Base-by-base conservation (phyloP, 495 filamentous ascomycete species). In the Aspergillus incahuasiensis region DNA sequence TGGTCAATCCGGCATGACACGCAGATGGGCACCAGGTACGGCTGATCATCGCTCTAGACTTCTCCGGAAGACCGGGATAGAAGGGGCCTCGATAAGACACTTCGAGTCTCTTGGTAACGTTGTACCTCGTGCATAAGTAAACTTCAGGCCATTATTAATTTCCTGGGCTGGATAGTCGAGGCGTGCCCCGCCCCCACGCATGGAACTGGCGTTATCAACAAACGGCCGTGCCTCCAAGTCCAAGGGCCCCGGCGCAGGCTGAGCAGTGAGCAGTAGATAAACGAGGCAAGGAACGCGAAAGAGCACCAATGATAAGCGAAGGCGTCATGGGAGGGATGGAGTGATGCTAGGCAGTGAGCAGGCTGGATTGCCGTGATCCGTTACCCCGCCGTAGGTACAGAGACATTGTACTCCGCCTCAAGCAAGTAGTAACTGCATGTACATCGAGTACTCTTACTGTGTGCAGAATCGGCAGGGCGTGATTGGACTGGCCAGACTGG, bases 291-390 rank as follows among this genome's bases (percentile, higher is more conserved):
- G 22, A 48, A 25, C 21, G 13, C 42, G 12, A 48, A 32, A 32
- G 22, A 21, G 35, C 34, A 35, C 46, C 54, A 56, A 50, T 50
- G n/a, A 25, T 50, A 20, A 25, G 11, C n/a, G 40, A 13, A 12
- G 43, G 54, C 54, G 30, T 47, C 38, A 42, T 47, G 35, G 45
- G 45, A 49, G 35, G 44, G 32, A 24, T 30, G 18, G 41, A n/a
- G 25, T 20, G 12, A 21, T 45, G 46, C 46, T 35, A 5, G 38
- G 42, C n/a, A 28, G 34, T n/a, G n/a, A n/a, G n/a, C n/a, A n/a
- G 46, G 18, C 38, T 43, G 46, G 39, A 40, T 24, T 56, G 54
- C 54, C 46, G 54, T 44, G 20, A 44, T 39, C 54, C 54, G 54
- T 56, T 56, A 56, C 54, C 54, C 54, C 54, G 25, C 54, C 38